Base-by-base conservation (phyloP, 768 basidiomycete genomes). In the Dendrothele bispora region DNA sequence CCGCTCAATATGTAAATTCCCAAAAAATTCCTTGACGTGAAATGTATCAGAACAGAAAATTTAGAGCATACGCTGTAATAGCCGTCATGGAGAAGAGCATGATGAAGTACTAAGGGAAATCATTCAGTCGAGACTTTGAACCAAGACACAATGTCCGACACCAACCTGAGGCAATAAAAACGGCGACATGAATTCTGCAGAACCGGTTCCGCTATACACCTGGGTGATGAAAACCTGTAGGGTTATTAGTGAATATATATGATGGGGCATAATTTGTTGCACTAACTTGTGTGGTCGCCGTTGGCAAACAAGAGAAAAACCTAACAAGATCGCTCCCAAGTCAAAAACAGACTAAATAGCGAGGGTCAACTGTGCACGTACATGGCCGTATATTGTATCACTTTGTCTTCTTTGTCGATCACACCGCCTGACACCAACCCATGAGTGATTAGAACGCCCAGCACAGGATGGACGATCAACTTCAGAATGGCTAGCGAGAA, bases 351-450 rank as follows among this genome's bases (percentile, higher is more conserved):
- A n/a, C n/a, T n/a, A n/a, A n/a, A n/a, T n/a, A n/a, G n/a, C n/a
- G n/a, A n/a, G n/a, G n/a, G n/a, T n/a, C n/a, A n/a, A n/a, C n/a
- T n/a, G n/a, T n/a, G n/a, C n/a, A 68, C 84, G 59, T 47, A 85
- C 84, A 87, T 81, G 77, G 82, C 82, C 14, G 86, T 78, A 45
- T 87, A 84, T 51, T 74, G 71, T 17, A 88, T 58, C 0, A 87
- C 80, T 28, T 78, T 78, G 53, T 87, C 76, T 0, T 79, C 68
- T 45, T 56, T 55, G 4, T 71, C 54, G 17, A 86, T 75, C 6
- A 86, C 35, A 1, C 77, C 78, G 0, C 52, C 61, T 2, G 57
- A 61, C 14, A 74, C 74, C n/a, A 88, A 61, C 4, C 71, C 75
- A 46, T 77, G 62, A 10, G 72, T 78, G 1, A 89, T 73, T 10